Conservation (phyloP, 2,329 filamentous ascomycete genomes). For the Verticillium nonalfalfae region DNA sequence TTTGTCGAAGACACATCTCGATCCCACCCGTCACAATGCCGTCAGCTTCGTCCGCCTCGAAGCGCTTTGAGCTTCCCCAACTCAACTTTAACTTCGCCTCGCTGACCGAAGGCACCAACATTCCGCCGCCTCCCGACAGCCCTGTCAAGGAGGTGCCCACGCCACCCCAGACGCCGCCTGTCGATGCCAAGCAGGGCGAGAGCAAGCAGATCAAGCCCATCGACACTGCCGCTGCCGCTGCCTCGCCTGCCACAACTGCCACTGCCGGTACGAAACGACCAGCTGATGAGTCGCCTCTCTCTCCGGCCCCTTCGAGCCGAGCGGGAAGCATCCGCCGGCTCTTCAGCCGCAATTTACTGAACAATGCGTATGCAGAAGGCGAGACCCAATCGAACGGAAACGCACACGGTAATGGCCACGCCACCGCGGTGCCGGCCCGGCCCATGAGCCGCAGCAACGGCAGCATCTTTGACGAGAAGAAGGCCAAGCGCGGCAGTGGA, state of each 20-base stretch:
- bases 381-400: conserved; percentile 34
- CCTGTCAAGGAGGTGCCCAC: conserved; percentile 42
- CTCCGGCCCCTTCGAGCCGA: conserved; percentile 44
- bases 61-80: conserved; percentile 50
- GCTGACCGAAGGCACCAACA: conserved; percentile 55
- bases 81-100: conserved; percentile 53
- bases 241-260: conserved; percentile 12
- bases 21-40: not conserved
- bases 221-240: not conserved
- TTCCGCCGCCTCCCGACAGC: conserved; percentile 51
- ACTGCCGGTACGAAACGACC: conserved; percentile 40
- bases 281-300: conserved; percentile 41
- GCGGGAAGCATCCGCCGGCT: conserved; percentile 51
- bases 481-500: conserved; percentile 48
- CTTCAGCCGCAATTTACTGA: conserved; percentile 49
- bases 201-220: conserved; percentile 12
- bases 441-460: conserved; percentile 44
- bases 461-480: conserved; percentile 45
- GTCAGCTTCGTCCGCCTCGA: conserved; percentile 10
- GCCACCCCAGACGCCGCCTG: conserved; percentile 28
- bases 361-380: conserved; percentile 44
- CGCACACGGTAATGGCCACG: conserved; percentile 20
- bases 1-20: not conserved
- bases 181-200: conserved; percentile 17
- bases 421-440: conserved; percentile 24